These are phyloP conservation scores for Amanita muscaria DNA, from an alignment of 768 basidiomycete species.

Conservation along the genomic window DNA sequence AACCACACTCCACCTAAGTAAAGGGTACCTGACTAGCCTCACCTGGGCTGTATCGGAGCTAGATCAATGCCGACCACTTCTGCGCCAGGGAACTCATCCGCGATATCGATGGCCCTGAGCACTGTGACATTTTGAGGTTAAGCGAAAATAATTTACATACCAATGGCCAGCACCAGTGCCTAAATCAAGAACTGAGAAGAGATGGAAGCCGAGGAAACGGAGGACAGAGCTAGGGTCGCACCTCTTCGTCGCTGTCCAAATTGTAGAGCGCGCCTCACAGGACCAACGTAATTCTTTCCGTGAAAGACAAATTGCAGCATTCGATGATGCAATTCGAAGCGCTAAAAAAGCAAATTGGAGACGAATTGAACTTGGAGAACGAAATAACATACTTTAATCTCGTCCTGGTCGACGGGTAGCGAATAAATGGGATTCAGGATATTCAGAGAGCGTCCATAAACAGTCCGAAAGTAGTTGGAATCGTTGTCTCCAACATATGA, in stretches of 20 bases:
- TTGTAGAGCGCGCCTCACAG: constrained; percentile 47
- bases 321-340: constrained; percentile 54
- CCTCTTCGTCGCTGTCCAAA: constrained; percentile 39
- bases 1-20: no score
- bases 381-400: constrained; percentile 50
- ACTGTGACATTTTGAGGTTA: not conserved
- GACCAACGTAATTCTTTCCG: constrained; percentile 60
- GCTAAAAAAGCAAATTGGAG: constrained; percentile 34
- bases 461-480: constrained; percentile 42
- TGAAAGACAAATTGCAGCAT: constrained; percentile 59
- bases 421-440: constrained; percentile 47
- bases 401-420: constrained; percentile 60
- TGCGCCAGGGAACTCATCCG: constrained; percentile 59
- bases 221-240: constrained; percentile 13
- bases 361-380: no score
- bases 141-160: constrained; percentile 30
- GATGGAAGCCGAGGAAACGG: constrained; percentile 10
- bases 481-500: constrained; percentile 32
- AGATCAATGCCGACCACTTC: constrained; percentile 66
- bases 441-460: constrained; percentile 48
- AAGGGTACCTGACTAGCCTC: constrained; percentile 12
- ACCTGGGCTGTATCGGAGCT: constrained; percentile 68
- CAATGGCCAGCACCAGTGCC: constrained; percentile 62
- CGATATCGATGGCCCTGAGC: constrained; percentile 61
- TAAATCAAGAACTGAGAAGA: constrained; percentile 48